Evolutionary conservation across 345 rosid species (phyloP), one percentile per base, ranked within the genome.

Genomic region (Schrenkiella parvula): DNA sequence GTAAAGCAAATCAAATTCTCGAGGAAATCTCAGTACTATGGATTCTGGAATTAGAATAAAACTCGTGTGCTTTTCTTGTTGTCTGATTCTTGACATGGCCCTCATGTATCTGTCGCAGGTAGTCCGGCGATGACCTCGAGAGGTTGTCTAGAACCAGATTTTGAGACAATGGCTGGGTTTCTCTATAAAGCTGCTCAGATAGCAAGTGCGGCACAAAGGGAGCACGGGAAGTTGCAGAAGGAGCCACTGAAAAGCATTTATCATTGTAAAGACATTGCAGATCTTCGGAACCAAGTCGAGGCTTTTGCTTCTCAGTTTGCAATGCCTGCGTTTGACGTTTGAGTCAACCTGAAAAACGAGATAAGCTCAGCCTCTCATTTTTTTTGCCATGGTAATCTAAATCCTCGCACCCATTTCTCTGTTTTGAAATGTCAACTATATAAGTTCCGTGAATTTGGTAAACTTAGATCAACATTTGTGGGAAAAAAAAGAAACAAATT

Each of bases 71-170:
- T 43, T 17, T 29, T 14, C 9, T 19, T 56, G 21, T 6, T 47
- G 64, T 50, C 8, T 43, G 37, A 8, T 29, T 56, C 11, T 53
- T 41, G 17, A 52, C 68, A 34, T 34, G 32, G 32, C 23, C 11
- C 43, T 51, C 10, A 8, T 43, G 75, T 37, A 54, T 62, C 23
- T 73, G 13, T 52, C 42, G 26, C 83, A 90, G 98, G 98, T 14
- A 85, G 97, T 79, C 97, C 97, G 63, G 96, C 93, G 15, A 93
- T 93, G 98, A 93, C 96, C 52, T 86, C 97, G 32, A 89, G 97
- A 69, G 97, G 97, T 31, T 90, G 98, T 78, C 76, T 90, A 63
- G 96, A 93, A 84, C 65, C 91, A 57, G 97, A 93, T 84, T 93
- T 90, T 28, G 92, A 93, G 78, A 84, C 77, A 29, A 84, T 93